phyloP scores from a whole-genome alignment of 805 yeast genomes.

The Myxozyma neotropica region DNA sequence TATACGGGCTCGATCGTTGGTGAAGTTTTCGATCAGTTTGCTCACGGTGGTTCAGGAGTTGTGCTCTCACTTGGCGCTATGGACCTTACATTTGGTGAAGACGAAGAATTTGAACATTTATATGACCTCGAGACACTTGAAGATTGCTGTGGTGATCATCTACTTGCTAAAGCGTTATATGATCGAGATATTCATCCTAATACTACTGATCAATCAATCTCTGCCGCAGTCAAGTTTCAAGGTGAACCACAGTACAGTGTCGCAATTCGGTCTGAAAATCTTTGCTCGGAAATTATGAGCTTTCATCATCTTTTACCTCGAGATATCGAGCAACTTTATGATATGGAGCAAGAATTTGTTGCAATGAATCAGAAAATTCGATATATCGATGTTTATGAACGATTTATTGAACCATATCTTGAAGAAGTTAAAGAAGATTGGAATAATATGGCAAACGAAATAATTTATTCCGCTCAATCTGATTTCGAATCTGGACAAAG shows the following conservation, averaged over 20 bases:
- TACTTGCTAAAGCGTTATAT: conserved; percentile 37
- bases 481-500: neutral
- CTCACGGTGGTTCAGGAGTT: conserved; percentile 46
- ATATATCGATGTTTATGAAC: conserved; percentile 40
- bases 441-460: conserved; percentile 10
- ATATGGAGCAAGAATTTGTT: conserved; percentile 40
- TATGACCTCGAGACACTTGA: conserved; percentile 28
- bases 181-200: conserved; percentile 26
- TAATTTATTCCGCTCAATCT: neutral
- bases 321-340: conserved; percentile 35
- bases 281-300: conserved; percentile 40
- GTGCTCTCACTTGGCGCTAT: conserved; percentile 42
- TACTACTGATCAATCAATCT: conserved; percentile 9
- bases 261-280: conserved; percentile 19
- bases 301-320: conserved; percentile 41
- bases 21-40: conserved; percentile 36
- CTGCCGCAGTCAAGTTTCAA: conserved; percentile 36
- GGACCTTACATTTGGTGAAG: conserved; percentile 37
- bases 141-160: conserved; percentile 44
- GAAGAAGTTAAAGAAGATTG: conserved; percentile 15
- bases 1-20: conserved; percentile 41
- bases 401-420: conserved; percentile 33
- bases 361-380: conserved; percentile 10
- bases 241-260: conserved; percentile 38
- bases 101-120: conserved; percentile 26